Conservation (phyloP, 495 filamentous ascomycete genomes). For the Cercophora scortea region DNA sequence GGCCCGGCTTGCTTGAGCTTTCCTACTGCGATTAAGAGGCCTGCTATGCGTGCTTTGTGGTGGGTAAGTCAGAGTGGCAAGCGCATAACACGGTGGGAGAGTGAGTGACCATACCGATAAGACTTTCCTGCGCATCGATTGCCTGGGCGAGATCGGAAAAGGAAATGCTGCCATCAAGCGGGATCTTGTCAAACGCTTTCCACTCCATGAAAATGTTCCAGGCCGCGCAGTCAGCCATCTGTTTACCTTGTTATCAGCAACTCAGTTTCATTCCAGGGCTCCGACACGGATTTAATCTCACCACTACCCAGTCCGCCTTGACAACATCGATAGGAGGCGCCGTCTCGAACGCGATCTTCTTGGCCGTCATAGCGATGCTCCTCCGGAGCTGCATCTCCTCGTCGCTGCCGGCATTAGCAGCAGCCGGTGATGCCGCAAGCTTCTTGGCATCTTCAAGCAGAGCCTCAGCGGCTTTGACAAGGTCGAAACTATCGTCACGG, state of each 20-base stretch:
- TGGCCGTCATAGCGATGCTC: conserved; percentile 11
- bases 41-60: conserved; percentile 12
- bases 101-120: conserved; percentile 10
- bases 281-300: not conserved
- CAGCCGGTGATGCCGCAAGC: conserved; percentile 1
- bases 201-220: conserved; percentile 23
- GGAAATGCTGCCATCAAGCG: conserved; percentile 18
- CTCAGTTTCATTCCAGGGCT: not conserved
- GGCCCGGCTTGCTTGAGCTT: conserved; percentile 8
- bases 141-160: conserved; percentile 14
- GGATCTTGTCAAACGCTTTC: conserved; percentile 26
- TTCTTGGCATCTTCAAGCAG: conserved; percentile 15
- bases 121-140: conserved; percentile 16
- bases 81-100: not conserved
- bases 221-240: conserved; percentile 15
- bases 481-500: conserved; percentile 4
- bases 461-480: conserved; percentile 16
- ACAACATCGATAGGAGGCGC: conserved; percentile 11
- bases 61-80: not conserved
- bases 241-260: not conserved
- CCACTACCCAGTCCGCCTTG: conserved; percentile 18
- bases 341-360: conserved; percentile 15
- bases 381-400: conserved; percentile 1
- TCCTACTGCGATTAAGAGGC: conserved; percentile 11
- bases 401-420: not conserved